A percentile compares a stretch with the other conserved stretches of the same genome.
phyloP scores from a whole-genome alignment of 371 early-diverging fungal genomes.

The Saksenaea vasiformis region DNA sequence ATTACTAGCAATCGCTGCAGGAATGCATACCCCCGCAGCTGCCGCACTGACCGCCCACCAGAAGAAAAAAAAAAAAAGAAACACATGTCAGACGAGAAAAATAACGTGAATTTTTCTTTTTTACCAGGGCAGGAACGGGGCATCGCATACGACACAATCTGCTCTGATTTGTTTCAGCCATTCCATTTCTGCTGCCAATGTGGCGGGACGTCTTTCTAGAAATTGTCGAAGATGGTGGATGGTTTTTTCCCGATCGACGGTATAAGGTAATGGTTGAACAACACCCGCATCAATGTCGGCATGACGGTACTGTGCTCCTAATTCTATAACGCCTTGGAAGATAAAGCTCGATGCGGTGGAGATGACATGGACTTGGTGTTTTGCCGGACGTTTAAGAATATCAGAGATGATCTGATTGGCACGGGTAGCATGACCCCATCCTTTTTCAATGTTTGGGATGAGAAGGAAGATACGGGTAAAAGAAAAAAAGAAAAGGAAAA shows the following conservation, averaged over 20 bases:
- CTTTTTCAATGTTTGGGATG: constrained; percentile 26
- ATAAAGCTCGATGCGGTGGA: constrained; percentile 69
- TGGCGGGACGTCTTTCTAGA: constrained; percentile 47
- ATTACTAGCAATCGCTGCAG: constrained; percentile 72
- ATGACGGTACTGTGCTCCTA: constrained; percentile 63
- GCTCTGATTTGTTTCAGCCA: constrained; percentile 59
- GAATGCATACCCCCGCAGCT: constrained; percentile 58
- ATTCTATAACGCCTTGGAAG: constrained; percentile 60
- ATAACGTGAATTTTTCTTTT: background rate
- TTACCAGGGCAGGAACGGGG: constrained; percentile 71
- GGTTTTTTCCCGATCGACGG: constrained; percentile 64
- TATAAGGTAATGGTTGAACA: constrained; percentile 72
- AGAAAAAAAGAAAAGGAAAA: background rate
- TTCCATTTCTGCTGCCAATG: constrained; percentile 48
- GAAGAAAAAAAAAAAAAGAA: background rate
- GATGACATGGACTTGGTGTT: constrained; percentile 64
- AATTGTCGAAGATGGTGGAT: constrained; percentile 51
- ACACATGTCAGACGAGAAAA: background rate
- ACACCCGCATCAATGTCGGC: constrained; percentile 71
- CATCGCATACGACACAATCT: constrained; percentile 72
- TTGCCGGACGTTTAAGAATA: constrained; percentile 54
- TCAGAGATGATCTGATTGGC: constrained; percentile 63
- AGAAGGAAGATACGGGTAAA: background rate
- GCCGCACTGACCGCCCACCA: constrained; percentile 54
- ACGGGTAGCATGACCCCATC: constrained; percentile 74